phyloP scores from a whole-genome alignment of 75 land plant genomes.

The Cupressus sempervirens region DNA sequence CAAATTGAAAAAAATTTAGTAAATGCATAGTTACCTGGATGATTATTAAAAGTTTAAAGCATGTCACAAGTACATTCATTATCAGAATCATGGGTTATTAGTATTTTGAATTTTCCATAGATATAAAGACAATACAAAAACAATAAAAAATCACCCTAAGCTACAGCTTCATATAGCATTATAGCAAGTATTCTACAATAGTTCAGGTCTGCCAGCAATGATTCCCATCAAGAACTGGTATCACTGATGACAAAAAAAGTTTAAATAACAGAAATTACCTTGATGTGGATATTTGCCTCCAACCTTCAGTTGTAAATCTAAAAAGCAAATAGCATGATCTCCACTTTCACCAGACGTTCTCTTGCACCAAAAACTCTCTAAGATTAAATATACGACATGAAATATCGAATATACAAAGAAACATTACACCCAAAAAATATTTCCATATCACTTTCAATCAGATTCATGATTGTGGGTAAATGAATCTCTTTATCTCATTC shows the following conservation, averaged over 20 bases:
- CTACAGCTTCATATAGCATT: not conserved
- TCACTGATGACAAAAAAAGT: not conserved
- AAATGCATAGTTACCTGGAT: not conserved
- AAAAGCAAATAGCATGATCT: slow-evolving; percentile 11
- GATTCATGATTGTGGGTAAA: not conserved
- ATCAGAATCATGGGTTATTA: not conserved
- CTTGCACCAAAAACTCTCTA: slow-evolving; percentile 15
- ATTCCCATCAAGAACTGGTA: not conserved
- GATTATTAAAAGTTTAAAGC: not conserved
- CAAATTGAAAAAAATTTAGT: not conserved
- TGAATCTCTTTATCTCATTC: not conserved
- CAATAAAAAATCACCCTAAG: not conserved
- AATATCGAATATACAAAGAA: not conserved
- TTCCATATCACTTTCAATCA: not conserved
- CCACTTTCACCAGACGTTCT: slow-evolving; percentile 9
- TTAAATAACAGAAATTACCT: slow-evolving; percentile 6
- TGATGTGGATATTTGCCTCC: slow-evolving; percentile 2
- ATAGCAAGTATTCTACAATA: not conserved
- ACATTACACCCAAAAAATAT: not conserved
- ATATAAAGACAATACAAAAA: not conserved
- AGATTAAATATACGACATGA: slow-evolving; percentile 2
- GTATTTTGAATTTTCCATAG: not conserved
- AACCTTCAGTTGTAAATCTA: slow-evolving; percentile 1
- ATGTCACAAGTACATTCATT: not conserved
- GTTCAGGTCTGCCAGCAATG: not conserved